Percentiles rank a stretch among this genome's conserved stretches.
Conservation (phyloP, 208 protist species). For the Crithidia mellificae region DNA sequence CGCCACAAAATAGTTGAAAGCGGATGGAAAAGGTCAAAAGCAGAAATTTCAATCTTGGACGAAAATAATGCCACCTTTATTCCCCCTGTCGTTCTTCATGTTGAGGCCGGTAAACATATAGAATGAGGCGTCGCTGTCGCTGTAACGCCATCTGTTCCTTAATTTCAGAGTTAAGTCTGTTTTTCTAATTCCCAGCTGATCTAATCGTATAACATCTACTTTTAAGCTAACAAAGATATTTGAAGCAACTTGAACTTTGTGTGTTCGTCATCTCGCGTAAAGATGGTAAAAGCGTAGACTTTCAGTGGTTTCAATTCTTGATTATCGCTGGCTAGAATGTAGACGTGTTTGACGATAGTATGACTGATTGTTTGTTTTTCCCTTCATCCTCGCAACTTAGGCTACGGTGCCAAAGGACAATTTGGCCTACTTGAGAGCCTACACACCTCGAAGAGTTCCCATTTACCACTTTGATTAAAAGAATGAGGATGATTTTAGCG, state of each 20-base stretch:
- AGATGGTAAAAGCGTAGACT: background rate
- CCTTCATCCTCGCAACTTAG: no score
- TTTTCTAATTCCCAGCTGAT: background rate
- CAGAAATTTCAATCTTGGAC: background rate
- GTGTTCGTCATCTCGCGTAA: background rate
- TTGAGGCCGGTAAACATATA: background rate
- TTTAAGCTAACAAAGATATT: background rate
- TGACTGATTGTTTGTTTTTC: no score
- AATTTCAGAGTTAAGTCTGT: background rate
- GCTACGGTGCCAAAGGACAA: no score
- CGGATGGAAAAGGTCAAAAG: background rate
- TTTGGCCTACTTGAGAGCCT: no score
- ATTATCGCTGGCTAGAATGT: no score
- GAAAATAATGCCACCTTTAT: background rate
- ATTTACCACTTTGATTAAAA: no score
- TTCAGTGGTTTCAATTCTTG: no score
- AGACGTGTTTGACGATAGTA: no score
- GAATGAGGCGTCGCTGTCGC: background rate
- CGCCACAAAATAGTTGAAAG: background rate
- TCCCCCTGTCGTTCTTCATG: background rate
- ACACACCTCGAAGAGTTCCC: no score
- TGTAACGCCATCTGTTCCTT: background rate
- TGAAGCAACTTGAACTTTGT: background rate
- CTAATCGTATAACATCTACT: slow-evolving; percentile 5
- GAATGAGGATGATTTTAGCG: no score